Evolutionary conservation across 2,329 filamentous ascomycete genomes (phyloP).

Genomic region (Neobulgaria alba): DNA sequence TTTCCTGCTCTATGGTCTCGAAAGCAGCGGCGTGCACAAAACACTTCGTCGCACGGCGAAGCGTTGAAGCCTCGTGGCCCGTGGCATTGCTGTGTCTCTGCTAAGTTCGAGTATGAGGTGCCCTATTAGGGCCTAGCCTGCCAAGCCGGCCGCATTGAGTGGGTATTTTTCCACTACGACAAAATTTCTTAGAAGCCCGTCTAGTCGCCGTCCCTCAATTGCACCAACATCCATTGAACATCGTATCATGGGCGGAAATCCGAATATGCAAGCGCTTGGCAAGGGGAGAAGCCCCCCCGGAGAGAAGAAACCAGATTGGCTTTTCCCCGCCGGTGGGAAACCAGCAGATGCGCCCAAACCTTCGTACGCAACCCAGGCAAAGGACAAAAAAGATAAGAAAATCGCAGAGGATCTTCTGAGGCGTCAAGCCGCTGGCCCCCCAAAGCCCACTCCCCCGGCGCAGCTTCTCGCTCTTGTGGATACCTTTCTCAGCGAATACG

Average conservation of each 20-base stretch:
- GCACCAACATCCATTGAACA: neutral
- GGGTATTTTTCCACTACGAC: too few species aligned
- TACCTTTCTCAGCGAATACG: slow-evolving; percentile 56
- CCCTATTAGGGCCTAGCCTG: too few species aligned
- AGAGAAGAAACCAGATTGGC: slow-evolving; percentile 25
- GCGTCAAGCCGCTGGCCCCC: slow-evolving; percentile 16
- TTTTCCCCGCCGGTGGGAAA: slow-evolving; percentile 23
- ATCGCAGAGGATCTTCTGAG: slow-evolving; percentile 24
- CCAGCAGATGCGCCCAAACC: slow-evolving; percentile 10
- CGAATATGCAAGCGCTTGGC: slow-evolving; percentile 27
- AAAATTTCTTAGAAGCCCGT: too few species aligned
- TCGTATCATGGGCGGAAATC: slow-evolving; percentile 23
- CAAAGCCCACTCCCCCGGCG: slow-evolving; percentile 38
- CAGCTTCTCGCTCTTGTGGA: slow-evolving; percentile 60
- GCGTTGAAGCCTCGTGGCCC: too few species aligned
- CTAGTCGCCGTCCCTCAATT: too few species aligned
- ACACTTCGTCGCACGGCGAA: too few species aligned
- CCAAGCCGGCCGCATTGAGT: too few species aligned
- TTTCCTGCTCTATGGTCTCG: too few species aligned
- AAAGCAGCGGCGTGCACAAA: too few species aligned
- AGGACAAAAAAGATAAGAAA: slow-evolving; percentile 25
- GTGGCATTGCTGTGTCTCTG: too few species aligned
- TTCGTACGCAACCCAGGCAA: slow-evolving; percentile 13
- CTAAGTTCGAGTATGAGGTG: too few species aligned
- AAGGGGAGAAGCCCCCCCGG: slow-evolving; percentile 20